Percentiles rank a stretch among this genome's conserved stretches.
These are phyloP conservation scores for Helianthus tuberosus DNA, from an alignment of 129 eudicot genomes.

Conservation along the genomic window DNA sequence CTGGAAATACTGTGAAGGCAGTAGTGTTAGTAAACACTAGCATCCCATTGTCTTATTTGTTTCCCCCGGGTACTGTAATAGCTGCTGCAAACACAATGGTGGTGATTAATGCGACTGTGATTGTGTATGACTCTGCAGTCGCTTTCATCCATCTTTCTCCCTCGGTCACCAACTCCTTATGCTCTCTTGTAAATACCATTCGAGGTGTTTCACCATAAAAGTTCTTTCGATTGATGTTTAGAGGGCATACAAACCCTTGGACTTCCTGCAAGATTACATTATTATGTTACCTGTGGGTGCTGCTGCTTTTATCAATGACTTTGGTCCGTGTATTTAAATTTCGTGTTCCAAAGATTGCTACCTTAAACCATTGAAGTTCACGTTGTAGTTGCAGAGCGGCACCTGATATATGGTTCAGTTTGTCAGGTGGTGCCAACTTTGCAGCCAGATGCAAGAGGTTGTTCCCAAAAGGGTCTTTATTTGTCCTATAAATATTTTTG, in stretches of 20 bases:
- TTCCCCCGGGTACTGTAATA: neutral
- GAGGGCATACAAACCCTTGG: constrained; percentile 12
- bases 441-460: constrained; percentile 32
- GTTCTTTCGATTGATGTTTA: neutral
- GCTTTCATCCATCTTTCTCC: neutral
- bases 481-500: neutral
- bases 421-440: constrained; percentile 13
- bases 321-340: too few species aligned
- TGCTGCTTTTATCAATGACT: too few species aligned
- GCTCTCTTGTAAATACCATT: too few species aligned
- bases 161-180: neutral
- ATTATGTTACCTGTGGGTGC: too few species aligned
- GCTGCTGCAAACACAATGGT: constrained; percentile 3
- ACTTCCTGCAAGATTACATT: constrained; percentile 6
- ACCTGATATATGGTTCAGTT: constrained; percentile 16
- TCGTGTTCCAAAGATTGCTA: too few species aligned
- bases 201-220: too few species aligned
- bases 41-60: neutral
- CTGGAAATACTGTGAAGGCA: neutral
- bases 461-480: neutral
- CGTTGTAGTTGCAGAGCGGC: constrained; percentile 20
- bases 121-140: neutral
- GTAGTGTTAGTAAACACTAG: neutral
- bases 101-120: neutral
- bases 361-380: constrained; percentile 28